phyloP scores from a whole-genome alignment of 2,329 filamentous ascomycete species.

The Xylariaceae sp. region DNA sequence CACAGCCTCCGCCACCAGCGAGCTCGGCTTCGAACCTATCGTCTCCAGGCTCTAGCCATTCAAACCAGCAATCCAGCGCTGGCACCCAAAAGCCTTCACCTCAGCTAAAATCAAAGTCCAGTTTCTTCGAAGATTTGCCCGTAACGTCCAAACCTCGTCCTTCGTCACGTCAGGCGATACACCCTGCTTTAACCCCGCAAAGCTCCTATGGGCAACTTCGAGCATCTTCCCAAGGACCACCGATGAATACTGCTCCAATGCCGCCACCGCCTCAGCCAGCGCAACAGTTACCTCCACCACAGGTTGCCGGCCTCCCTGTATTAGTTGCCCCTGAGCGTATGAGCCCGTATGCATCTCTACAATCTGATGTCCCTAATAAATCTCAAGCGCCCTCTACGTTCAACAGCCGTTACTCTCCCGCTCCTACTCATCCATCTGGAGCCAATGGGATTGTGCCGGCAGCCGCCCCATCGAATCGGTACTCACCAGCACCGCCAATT shows the following conservation, averaged over 20 bases:
- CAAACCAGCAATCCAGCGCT: constrained; percentile 32
- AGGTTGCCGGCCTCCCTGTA: constrained; percentile 32
- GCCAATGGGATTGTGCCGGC: constrained; percentile 38
- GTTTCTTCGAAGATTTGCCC: constrained; percentile 77
- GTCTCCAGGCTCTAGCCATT: constrained; percentile 39
- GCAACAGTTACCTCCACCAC: constrained; percentile 24
- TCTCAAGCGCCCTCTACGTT: constrained; percentile 35
- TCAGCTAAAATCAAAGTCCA: constrained; percentile 42
- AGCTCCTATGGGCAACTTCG: constrained; percentile 36
- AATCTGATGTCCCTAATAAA: constrained; percentile 32
- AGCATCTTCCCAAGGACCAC: constrained; percentile 30
- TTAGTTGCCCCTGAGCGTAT: constrained; percentile 51
- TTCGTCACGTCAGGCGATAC: constrained; percentile 50
- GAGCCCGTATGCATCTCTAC: constrained; percentile 51
- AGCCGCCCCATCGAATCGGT: constrained; percentile 45
- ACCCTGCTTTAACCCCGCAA: constrained; percentile 41
- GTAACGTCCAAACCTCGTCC: constrained; percentile 58
- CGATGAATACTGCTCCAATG: constrained; percentile 24
- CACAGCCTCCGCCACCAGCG: constrained; percentile 27
- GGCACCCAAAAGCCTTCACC: constrained; percentile 34
- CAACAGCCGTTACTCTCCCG: constrained; percentile 58
- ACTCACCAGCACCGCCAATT: constrained; percentile 48
- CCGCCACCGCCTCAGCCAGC: constrained; percentile 20
- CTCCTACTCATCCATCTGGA: constrained; percentile 41
- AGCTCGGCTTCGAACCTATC: constrained; percentile 29